A percentile compares a stretch with the other conserved stretches of the same genome.
phyloP scores from a whole-genome alignment of 129 eudicot genomes.

The Pseudognaphalium luteoalbum region DNA sequence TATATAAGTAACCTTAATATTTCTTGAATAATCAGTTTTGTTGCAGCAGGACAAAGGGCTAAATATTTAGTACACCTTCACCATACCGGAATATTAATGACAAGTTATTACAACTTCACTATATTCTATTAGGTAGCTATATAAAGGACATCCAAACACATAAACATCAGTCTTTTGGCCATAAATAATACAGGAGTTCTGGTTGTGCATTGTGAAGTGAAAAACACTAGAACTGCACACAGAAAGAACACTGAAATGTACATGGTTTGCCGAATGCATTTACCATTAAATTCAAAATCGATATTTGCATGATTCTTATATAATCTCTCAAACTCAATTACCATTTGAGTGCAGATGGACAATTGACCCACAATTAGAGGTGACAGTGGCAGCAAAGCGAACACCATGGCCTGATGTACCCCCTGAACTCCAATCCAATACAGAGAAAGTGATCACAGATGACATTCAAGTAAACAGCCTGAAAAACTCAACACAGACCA shows the following conservation, averaged over 20 bases:
- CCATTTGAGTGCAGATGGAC: slow-evolving; percentile 57
- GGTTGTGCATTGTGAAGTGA: background rate
- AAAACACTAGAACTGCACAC: background rate
- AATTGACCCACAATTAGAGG: slow-evolving; percentile 68
- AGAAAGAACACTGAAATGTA: background rate
- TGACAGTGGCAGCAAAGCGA: slow-evolving; percentile 75
- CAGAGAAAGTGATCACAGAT: slow-evolving; percentile 28
- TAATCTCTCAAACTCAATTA: background rate
- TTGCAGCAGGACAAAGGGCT: no score
- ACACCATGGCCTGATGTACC: slow-evolving; percentile 69
- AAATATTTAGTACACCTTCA: no score
- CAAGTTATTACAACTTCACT: no score
- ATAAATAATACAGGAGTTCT: no score
- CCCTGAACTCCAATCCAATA: slow-evolving; percentile 45
- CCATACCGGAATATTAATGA: no score
- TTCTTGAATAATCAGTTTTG: no score
- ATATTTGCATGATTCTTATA: background rate
- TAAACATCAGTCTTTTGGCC: no score
- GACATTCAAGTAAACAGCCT: slow-evolving; percentile 39
- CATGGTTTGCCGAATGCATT: background rate
- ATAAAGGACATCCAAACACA: no score
- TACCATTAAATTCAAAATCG: background rate
- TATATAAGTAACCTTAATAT: no score
- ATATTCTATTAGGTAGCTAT: no score
- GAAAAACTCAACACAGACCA: slow-evolving; percentile 48